Evolutionary conservation across 1,284 basidiomycete species (phyloP).

Genomic region (Sporisorium reilianum): DNA sequence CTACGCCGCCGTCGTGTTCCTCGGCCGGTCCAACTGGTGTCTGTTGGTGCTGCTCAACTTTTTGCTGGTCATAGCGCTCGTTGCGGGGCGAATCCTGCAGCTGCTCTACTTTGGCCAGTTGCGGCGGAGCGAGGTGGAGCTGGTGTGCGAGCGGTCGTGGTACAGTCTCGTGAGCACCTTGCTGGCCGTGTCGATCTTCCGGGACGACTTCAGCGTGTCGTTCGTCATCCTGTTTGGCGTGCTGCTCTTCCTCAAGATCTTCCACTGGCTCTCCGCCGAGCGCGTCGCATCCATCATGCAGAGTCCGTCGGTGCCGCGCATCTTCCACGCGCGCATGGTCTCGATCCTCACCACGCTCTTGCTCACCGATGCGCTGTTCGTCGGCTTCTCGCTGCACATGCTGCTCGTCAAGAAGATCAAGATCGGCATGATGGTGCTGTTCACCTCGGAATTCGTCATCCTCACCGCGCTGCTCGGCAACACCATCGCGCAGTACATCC

Average conservation of each 20-base stretch:
- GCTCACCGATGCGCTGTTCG: constrained; percentile 79
- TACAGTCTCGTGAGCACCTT: constrained; percentile 97
- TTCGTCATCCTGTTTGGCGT: constrained; percentile 93
- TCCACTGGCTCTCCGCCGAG: constrained; percentile 95
- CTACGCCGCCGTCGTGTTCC: constrained; percentile 89
- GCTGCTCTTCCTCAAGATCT: constrained; percentile 93
- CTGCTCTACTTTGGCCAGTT: constrained; percentile 91
- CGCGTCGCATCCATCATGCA: constrained; percentile 99
- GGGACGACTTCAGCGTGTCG: constrained; percentile 78
- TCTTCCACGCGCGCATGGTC: constrained; percentile 87
- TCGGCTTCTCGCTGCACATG: constrained; percentile 79
- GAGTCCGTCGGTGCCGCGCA: constrained; percentile 80
- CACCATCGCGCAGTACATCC: constrained; percentile 84
- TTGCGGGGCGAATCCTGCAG: constrained; percentile 83
- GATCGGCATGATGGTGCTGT: constrained; percentile 83
- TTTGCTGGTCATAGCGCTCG: constrained; percentile 80
- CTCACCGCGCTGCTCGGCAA: constrained; percentile 84
- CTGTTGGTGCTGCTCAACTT: constrained; percentile 85
- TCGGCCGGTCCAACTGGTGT: constrained; percentile 86
- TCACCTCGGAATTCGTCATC: constrained; percentile 89
- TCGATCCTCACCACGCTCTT: constrained; percentile 79
- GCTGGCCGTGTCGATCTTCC: constrained; percentile 94
- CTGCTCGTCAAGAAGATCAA: constrained; percentile 53
- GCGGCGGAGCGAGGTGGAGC: constrained; percentile 89
- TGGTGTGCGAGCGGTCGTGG: constrained; percentile 94